These are phyloP conservation scores for Theileria orientalis DNA, from an alignment of 169 alveolate genomes.

Conservation along the genomic window DNA sequence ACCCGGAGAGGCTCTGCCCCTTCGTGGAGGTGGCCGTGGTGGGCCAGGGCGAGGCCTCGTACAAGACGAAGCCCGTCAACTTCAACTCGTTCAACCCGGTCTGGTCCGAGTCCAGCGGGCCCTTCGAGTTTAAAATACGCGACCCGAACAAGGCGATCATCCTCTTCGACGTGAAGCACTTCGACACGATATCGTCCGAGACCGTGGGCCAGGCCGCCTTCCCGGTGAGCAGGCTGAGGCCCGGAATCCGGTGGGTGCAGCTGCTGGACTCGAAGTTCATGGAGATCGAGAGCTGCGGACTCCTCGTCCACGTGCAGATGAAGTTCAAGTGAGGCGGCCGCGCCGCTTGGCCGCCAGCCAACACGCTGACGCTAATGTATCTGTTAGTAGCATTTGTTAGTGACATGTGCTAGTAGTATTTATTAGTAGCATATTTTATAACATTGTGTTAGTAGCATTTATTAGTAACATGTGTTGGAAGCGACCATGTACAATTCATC, in stretches of 20 bases:
- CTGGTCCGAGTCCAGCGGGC: conserved; percentile 62
- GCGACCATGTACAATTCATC: too few species aligned
- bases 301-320: conserved; percentile 70
- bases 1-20: conserved; percentile 37
- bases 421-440: too few species aligned
- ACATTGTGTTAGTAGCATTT: too few species aligned
- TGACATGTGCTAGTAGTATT: too few species aligned
- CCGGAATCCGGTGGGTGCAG: conserved; percentile 85
- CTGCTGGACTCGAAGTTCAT: conserved; percentile 74
- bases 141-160: conserved; percentile 52
- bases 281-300: conserved; percentile 77
- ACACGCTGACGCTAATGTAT: background rate
- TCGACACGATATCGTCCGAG: conserved; percentile 44
- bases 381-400: too few species aligned
- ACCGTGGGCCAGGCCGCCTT: conserved; percentile 65
- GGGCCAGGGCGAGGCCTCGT: conserved; percentile 43
- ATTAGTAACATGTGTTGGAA: too few species aligned
- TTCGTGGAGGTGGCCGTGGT: conserved; percentile 55
- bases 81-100: conserved; percentile 57
- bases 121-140: conserved; percentile 39
- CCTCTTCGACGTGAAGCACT: conserved; percentile 48
- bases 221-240: conserved; percentile 57
- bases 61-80: conserved; percentile 42
- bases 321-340: background rate
- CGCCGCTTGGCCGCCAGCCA: background rate